phyloP scores from a whole-genome alignment of 805 yeast genomes.

The Candida odintsovae region DNA sequence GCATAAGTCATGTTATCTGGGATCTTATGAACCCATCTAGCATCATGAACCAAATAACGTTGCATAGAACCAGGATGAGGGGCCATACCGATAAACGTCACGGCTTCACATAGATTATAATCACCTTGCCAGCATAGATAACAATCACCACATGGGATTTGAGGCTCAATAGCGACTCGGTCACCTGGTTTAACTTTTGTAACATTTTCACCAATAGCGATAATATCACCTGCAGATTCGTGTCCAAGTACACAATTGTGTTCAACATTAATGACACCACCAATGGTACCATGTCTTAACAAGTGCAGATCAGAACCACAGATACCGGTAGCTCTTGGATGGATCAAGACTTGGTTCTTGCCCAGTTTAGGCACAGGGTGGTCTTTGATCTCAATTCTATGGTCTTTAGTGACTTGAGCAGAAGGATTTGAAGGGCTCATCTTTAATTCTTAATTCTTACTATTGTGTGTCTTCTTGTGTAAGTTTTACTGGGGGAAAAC shows the following conservation, averaged over 20 bases:
- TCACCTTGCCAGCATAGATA: conserved; percentile 34
- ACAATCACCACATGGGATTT: conserved; percentile 42
- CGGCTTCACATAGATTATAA: conserved; percentile 35
- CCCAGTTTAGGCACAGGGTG: conserved; percentile 12
- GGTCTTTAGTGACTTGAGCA: conserved; percentile 18
- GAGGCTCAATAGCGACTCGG: conserved; percentile 49
- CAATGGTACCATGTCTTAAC: conserved; percentile 60
- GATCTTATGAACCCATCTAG: conserved; percentile 30
- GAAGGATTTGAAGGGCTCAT: conserved; percentile 14
- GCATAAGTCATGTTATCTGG: conserved; percentile 40
- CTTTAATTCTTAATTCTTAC: no score
- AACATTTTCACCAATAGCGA: conserved; percentile 46
- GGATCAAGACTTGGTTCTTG: conserved; percentile 14
- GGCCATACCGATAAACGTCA: conserved; percentile 31
- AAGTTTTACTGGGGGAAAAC: no score
- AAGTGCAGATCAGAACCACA: conserved; percentile 75
- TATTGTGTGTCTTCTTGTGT: no score
- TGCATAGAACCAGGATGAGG: conserved; percentile 37
- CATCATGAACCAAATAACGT: conserved; percentile 29
- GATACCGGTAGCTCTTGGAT: conserved; percentile 54
- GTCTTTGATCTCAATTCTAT: conserved; percentile 14
- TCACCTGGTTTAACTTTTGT: conserved; percentile 39
- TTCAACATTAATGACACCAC: conserved; percentile 32
- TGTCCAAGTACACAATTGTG: conserved; percentile 39
- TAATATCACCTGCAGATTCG: conserved; percentile 40